These are phyloP conservation scores for Rhododendron ferrugineum DNA, from an alignment of 148 eudicot species.

Conservation along the genomic window DNA sequence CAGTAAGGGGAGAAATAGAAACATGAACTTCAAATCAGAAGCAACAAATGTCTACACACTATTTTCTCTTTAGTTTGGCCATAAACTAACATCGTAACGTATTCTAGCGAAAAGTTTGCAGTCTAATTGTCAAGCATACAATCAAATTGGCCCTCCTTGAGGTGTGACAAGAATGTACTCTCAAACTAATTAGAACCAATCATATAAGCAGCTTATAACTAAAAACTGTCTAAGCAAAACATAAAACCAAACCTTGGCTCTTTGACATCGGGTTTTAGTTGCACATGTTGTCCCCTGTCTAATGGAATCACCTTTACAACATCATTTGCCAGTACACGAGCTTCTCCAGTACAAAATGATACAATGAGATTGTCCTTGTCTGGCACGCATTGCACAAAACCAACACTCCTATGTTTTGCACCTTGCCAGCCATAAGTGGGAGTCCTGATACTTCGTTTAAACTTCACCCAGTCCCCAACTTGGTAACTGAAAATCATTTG, in stretches of 20 bases:
- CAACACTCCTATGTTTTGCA: constrained; percentile 82
- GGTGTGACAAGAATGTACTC: not conserved
- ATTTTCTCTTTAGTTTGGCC: not conserved
- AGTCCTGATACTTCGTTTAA: constrained; percentile 52
- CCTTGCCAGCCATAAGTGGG: constrained; percentile 98
- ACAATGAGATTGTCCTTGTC: constrained; percentile 80
- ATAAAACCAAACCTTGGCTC: constrained; percentile 74
- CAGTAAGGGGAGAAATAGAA: not conserved
- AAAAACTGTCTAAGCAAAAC: constrained; percentile 5
- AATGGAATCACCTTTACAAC: constrained; percentile 90
- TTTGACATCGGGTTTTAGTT: constrained; percentile 67
- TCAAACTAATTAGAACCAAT: not conserved
- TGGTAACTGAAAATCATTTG: constrained; percentile 49
- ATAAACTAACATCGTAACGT: not conserved
- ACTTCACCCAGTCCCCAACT: constrained; percentile 95
- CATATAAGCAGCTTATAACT: constrained; percentile 2
- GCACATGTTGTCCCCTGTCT: constrained; percentile 98
- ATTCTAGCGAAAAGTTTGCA: not conserved
- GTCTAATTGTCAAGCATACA: not conserved
- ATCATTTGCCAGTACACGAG: constrained; percentile 71
- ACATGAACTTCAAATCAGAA: not conserved
- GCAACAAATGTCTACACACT: not conserved
- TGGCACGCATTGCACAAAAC: constrained; percentile 86
- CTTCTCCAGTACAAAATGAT: constrained; percentile 91
- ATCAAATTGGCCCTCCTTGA: not conserved